phyloP scores from a whole-genome alignment of 2,329 filamentous ascomycete genomes.

The Ophiocordyceps camponoti-leonardi region DNA sequence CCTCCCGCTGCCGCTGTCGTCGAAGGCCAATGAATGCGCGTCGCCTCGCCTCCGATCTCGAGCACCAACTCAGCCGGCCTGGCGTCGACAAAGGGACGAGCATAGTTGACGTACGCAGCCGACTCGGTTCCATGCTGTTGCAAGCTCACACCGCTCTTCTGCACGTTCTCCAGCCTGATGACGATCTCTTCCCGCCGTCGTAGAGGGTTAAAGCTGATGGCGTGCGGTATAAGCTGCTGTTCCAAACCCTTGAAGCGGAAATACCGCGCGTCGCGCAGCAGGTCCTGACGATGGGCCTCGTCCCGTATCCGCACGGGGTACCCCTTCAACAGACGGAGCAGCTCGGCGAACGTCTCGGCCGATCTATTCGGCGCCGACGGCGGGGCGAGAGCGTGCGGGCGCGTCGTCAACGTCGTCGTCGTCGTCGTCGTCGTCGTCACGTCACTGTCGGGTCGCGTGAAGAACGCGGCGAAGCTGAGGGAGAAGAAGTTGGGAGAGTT shows the following conservation, averaged over 20 bases:
- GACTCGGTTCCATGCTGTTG: slow-evolving; percentile 20
- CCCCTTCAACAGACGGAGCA: slow-evolving; percentile 66
- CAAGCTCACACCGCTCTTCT: slow-evolving; percentile 67
- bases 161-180: slow-evolving; percentile 69
- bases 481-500: slow-evolving; percentile 96
- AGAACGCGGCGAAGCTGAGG: slow-evolving; percentile 77
- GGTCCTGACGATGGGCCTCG: slow-evolving; percentile 57
- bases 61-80: slow-evolving; percentile 56
- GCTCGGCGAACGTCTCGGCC: slow-evolving; percentile 68
- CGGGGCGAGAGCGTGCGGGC: slow-evolving; percentile 73
- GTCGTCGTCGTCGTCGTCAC: slow-evolving; percentile 51
- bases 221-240: slow-evolving; percentile 66
- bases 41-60: slow-evolving; percentile 57
- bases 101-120: slow-evolving; percentile 52
- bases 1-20: no score
- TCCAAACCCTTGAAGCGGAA: slow-evolving; percentile 87
- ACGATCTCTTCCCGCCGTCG: slow-evolving; percentile 57
- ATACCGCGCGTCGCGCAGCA: slow-evolving; percentile 77
- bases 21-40: slow-evolving; percentile 35
- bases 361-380: slow-evolving; percentile 66
- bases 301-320: slow-evolving; percentile 65
- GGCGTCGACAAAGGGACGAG: slow-evolving; percentile 73
- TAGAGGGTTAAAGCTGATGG: slow-evolving; percentile 57
- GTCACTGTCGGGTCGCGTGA: slow-evolving; percentile 59
- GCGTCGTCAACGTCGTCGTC: slow-evolving; percentile 45